phyloP scores from a whole-genome alignment of 2,329 filamentous ascomycete genomes.

The Amauroascus verrucosus region DNA sequence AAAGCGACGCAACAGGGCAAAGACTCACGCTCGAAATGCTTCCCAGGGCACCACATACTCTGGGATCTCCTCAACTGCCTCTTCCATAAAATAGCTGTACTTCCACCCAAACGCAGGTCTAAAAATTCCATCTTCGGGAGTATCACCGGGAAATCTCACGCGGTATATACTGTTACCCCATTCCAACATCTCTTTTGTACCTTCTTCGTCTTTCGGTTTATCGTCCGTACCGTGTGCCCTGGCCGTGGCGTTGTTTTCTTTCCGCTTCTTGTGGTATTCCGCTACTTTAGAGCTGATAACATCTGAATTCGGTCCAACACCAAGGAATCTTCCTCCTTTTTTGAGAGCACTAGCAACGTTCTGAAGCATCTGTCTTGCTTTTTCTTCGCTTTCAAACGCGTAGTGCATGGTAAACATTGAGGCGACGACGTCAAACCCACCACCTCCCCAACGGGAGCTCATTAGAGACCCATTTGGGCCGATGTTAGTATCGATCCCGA shows the following conservation, averaged over 20 bases:
- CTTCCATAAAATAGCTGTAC: constrained; percentile 91
- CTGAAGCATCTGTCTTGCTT: constrained; percentile 80
- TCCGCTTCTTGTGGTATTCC: constrained; percentile 55
- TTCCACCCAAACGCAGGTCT: constrained; percentile 95
- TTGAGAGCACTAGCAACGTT: constrained; percentile 86
- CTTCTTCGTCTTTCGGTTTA: constrained; percentile 31
- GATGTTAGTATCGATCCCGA: constrained; percentile 71
- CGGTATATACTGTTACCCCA: constrained; percentile 94
- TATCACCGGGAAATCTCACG: constrained; percentile 74
- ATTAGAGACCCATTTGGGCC: constrained; percentile 44
- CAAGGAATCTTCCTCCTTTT: constrained; percentile 89
- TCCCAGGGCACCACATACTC: constrained; percentile 99
- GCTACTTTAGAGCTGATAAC: constrained; percentile 71
- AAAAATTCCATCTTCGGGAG: constrained; percentile 79
- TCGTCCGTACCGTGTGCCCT: constrained; percentile 26
- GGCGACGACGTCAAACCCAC: constrained; percentile 89
- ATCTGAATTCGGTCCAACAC: constrained; percentile 94
- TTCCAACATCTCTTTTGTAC: constrained; percentile 51
- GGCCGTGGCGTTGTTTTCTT: constrained; percentile 32
- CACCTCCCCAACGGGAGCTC: constrained; percentile 56
- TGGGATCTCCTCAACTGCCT: constrained; percentile 90
- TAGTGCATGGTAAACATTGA: constrained; percentile 99
- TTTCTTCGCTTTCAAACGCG: constrained; percentile 84
- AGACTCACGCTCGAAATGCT: constrained; percentile 66
- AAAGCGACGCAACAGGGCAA: not conserved